Evolutionary conservation across 768 basidiomycete genomes (phyloP).

Genomic region (Boletus insuetus): DNA sequence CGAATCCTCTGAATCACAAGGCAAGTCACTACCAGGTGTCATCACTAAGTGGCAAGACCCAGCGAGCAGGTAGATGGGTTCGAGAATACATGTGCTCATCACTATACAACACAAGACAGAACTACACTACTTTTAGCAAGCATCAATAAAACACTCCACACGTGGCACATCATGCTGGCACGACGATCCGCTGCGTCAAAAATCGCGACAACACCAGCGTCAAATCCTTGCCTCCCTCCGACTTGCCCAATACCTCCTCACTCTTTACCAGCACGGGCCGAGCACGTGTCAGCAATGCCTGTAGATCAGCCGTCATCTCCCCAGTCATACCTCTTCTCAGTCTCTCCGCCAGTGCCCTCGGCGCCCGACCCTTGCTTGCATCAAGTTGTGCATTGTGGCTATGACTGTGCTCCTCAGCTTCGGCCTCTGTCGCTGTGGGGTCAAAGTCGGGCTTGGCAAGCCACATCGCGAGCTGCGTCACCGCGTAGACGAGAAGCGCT

Average conservation of each 20-base stretch:
- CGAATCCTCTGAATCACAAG: no score
- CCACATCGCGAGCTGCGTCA: conserved; percentile 79
- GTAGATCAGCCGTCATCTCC: conserved; percentile 73
- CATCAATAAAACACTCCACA: neutral
- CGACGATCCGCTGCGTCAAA: conserved; percentile 57
- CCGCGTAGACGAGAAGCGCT: conserved; percentile 62
- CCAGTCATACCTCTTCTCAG: conserved; percentile 75
- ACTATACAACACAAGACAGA: neutral
- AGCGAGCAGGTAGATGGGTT: no score
- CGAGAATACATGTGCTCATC: no score
- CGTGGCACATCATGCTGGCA: conserved; percentile 30
- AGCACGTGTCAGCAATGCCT: conserved; percentile 61
- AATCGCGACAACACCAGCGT: conserved; percentile 60
- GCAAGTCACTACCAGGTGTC: no score
- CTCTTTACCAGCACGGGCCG: conserved; percentile 63
- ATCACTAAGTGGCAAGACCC: no score
- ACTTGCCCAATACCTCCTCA: conserved; percentile 43
- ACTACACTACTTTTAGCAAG: conserved; percentile 16
- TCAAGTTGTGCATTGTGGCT: conserved; percentile 17
- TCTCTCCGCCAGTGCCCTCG: conserved; percentile 57
- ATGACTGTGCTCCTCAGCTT: conserved; percentile 41
- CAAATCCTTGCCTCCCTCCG: conserved; percentile 46
- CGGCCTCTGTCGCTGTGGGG: conserved; percentile 37
- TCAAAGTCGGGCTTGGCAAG: conserved; percentile 72
- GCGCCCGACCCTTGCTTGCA: conserved; percentile 37